Percentiles rank a stretch among this genome's conserved stretches.
Conservation (phyloP, 768 basidiomycete genomes). For the Phylloporus sp. region DNA sequence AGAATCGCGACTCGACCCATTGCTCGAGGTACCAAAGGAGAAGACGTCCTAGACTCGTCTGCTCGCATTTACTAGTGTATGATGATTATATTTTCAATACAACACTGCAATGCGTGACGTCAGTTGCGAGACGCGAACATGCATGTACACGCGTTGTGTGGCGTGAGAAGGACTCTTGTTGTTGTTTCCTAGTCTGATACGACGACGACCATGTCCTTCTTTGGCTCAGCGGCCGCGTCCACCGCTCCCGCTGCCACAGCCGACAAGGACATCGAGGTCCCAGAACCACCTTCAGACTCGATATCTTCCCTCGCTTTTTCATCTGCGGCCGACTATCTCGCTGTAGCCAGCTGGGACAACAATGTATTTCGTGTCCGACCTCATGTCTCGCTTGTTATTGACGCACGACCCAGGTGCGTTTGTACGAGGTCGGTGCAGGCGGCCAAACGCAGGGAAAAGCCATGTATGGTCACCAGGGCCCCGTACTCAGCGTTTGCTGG, state of each 20-base stretch:
- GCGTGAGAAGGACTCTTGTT: constrained; percentile 20
- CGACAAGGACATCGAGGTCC: constrained; percentile 78
- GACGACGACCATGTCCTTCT: constrained; percentile 39
- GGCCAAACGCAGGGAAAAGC: constrained; percentile 87
- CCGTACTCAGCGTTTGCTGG: constrained; percentile 87
- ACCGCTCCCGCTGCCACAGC: constrained; percentile 36
- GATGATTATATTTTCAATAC: constrained; percentile 1
- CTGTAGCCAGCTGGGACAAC: constrained; percentile 93
- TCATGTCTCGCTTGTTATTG: neutral
- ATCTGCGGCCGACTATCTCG: constrained; percentile 79
- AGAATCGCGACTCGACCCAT: constrained; percentile 73
- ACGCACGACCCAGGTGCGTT: constrained; percentile 58
- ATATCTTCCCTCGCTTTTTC: constrained; percentile 85
- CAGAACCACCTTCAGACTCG: constrained; percentile 79
- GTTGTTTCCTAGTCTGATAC: neutral
- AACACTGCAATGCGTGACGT: neutral
- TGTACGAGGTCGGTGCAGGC: constrained; percentile 81
- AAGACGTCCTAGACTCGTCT: constrained; percentile 20
- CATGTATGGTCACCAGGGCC: constrained; percentile 86
- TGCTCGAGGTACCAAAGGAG: constrained; percentile 51
- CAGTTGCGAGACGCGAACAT: neutral
- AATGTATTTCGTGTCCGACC: constrained; percentile 46
- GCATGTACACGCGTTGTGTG: constrained; percentile 6
- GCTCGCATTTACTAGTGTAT: constrained; percentile 18
- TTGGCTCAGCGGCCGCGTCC: constrained; percentile 29